Evolutionary conservation across 106 monocot genomes (phyloP), one percentile per base, ranked within the genome.

Genomic region (Agapanthus africanus): DNA sequence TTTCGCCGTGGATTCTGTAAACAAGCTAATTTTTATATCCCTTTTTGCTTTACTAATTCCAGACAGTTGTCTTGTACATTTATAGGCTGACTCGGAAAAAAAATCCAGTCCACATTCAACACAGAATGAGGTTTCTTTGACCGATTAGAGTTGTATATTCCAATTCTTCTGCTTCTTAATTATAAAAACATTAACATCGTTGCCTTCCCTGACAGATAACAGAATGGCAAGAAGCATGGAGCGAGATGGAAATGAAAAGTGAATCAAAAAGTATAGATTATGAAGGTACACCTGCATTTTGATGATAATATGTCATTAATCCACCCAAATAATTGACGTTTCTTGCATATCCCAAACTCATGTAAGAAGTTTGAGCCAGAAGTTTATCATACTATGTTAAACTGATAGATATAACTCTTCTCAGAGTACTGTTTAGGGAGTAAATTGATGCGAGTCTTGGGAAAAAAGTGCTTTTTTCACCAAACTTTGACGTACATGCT

Each of bases 171-270:
- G 37, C 22, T 64, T 66, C 41, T 42, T 66, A 44, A 66, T 28
- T 36, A 6, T 56, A n/a, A 35, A 19, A 61, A 61, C 18, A 61
- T 36, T 16, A 61, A 61, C 33, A 33, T 19, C 18, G 14, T 36
- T 61, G 35, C 36, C 18, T 36, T 61, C 23, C 40, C 36, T 2
- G 14, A 44, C 40, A 66, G 66, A 28, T 16, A 66, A 44, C 25
- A 28, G 66, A 66, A 44, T 44, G 66, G 66, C 28, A 44, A 28
- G 66, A 66, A 41, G 42, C 42, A 40, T 66, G 41, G 41, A 66
- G 26, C 7, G 42, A 66, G 16, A 40, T 42, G 31, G 41, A 66
- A 10, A 66, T 41, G 27, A 16, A 66, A 44, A 25, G 42, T 30
- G 66, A 65, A 65, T 0, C 65, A 37, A 40, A 40, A 65, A 39